Evolutionary conservation across 257 asterid genomes (phyloP), one percentile per base, ranked within the genome.

Genomic region (Rubia yunnanensis): DNA sequence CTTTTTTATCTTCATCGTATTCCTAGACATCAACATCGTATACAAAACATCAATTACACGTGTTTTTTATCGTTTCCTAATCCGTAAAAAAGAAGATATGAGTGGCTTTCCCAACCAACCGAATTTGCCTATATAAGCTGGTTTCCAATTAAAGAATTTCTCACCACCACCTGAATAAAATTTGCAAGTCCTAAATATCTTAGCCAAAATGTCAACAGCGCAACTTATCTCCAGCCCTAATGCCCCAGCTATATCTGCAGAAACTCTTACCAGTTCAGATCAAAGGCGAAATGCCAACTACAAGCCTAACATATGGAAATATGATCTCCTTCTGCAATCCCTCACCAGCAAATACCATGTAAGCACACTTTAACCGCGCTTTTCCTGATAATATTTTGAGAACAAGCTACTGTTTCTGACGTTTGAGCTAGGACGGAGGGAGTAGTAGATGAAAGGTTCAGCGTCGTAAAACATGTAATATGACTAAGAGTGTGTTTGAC

Each of bases 271-370:
- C 69, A 50, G 52, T 0, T 26, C 24, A 0, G 36, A 22, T 49
- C 56, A 68, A 41, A 79, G 83, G 72, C 73, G 88, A n/a, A 75
- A 77, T 6, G 88, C 87, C 17, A 82, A 82, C 58, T 86, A 86
- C 80, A 81, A 79, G 71, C 85, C 91, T 27, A 86, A 83, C 70
- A 82, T 82, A 22, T 86, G 95, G 91, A 83, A 79, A 49, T 80
- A 77, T 10, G 79, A 72, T 8, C 59, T 61, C 15, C 59, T 61
- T 52, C 53, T 86, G 15, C 82, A 74, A 64, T 80, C 86, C 8
- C 81, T 86, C 9, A 38, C 72, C 4, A 68, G 49, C 74, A 54
- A 46, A 52, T 73, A 50, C 67, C 20, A 35, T 15, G 88, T 84
- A 30, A 76, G 84, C 9, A 22, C 57, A 36, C 44, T n/a, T n/a